phyloP scores from a whole-genome alignment of 2,329 filamentous ascomycete species.

The Alternaria conjuncta region DNA sequence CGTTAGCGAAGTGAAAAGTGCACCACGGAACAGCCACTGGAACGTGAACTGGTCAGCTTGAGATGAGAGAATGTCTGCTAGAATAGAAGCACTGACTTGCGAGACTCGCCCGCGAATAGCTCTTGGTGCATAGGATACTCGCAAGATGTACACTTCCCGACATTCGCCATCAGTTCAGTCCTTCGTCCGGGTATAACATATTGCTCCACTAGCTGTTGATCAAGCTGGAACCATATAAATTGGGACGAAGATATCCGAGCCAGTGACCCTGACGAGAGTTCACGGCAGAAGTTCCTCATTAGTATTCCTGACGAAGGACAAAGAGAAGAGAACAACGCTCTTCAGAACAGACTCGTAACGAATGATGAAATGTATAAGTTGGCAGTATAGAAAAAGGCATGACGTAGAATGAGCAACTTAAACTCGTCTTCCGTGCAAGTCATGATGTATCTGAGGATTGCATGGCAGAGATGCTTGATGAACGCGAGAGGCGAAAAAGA shows the following conservation, averaged over 20 bases:
- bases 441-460: fast-evolving
- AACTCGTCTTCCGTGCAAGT: fast-evolving
- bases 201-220: not conserved
- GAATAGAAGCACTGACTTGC: fast-evolving
- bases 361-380: not conserved
- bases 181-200: not conserved
- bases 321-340: fast-evolving
- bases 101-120: fast-evolving
- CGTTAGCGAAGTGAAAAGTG: no score
- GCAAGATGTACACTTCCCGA: not conserved
- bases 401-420: not conserved
- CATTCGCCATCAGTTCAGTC: not conserved
- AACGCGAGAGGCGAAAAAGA: not conserved
- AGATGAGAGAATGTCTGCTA: not conserved
- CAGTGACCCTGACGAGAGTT: fast-evolving
- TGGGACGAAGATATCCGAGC: not conserved
- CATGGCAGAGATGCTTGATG: not conserved
- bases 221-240: not conserved
- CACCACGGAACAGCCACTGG: not conserved
- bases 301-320: not conserved
- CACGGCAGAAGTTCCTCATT: fast-evolving
- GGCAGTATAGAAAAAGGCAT: fast-evolving
- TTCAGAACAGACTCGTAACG: not conserved
- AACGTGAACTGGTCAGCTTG: not conserved
- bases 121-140: not conserved